Percentiles rank a stretch among this genome's conserved stretches.
These are phyloP conservation scores for Saturnispora mendoncae DNA, from an alignment of 805 yeast species.

Conservation along the genomic window DNA sequence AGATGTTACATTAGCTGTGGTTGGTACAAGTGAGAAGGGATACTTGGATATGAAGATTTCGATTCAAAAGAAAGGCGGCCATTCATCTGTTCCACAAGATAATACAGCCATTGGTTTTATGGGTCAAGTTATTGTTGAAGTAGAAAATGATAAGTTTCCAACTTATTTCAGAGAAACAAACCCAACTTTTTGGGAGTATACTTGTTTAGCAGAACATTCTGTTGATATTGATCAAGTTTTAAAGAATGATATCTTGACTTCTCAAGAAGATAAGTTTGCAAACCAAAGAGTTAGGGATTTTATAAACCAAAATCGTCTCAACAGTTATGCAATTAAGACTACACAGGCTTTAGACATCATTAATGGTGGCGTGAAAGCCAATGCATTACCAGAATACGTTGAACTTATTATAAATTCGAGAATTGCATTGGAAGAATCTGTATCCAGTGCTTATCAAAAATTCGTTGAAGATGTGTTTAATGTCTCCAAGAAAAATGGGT, in stretches of 20 bases:
- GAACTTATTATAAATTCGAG: constrained; percentile 37
- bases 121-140: constrained; percentile 31
- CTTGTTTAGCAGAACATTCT: constrained; percentile 40
- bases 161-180: constrained; percentile 34
- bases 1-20: constrained; percentile 35
- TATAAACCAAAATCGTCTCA: constrained; percentile 22
- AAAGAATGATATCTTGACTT: constrained; percentile 31
- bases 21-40: constrained; percentile 44
- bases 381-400: constrained; percentile 43
- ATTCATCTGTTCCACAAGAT: constrained; percentile 41
- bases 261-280: constrained; percentile 31
- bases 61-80: constrained; percentile 41
- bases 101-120: constrained; percentile 42
- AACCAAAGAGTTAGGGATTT: constrained; percentile 31
- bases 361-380: constrained; percentile 40
- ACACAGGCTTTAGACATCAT: constrained; percentile 43
- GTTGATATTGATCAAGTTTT: constrained; percentile 26
- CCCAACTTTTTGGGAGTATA: constrained; percentile 36
- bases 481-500: constrained; percentile 30
- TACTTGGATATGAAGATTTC: constrained; percentile 34
- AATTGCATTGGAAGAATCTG: constrained; percentile 37
- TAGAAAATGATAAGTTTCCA: constrained; percentile 33
- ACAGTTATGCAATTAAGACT: constrained; percentile 35
- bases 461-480: constrained; percentile 25
- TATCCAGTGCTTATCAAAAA: constrained; percentile 28